phyloP scores from a whole-genome alignment of 2,329 filamentous ascomycete genomes.

The Penicillium sp. region DNA sequence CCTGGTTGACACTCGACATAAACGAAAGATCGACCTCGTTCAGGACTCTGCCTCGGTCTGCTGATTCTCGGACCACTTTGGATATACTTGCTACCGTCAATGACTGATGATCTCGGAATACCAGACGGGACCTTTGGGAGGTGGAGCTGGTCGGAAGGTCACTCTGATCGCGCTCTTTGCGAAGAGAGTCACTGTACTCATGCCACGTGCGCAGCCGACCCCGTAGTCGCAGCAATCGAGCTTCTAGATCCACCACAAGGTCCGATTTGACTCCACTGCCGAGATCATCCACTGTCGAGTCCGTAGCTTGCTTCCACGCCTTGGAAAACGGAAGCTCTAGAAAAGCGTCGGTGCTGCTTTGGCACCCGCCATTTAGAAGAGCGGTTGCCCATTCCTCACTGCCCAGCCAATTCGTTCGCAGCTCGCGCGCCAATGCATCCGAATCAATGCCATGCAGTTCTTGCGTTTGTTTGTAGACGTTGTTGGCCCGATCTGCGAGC shows the following conservation, averaged over 20 bases:
- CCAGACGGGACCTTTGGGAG: constrained; percentile 20
- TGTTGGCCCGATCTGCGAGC: constrained; percentile 44
- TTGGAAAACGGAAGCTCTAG: constrained; percentile 67
- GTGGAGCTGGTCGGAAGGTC: neutral
- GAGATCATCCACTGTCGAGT: constrained; percentile 53
- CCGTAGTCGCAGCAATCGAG: constrained; percentile 66
- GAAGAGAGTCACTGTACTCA: constrained; percentile 56
- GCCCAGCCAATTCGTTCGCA: constrained; percentile 75
- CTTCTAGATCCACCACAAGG: constrained; percentile 68
- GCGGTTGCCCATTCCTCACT: constrained; percentile 72
- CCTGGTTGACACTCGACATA: constrained; percentile 37
- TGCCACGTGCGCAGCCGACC: constrained; percentile 73
- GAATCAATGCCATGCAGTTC: constrained; percentile 41
- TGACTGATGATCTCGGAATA: constrained; percentile 41
- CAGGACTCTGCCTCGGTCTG: constrained; percentile 20
- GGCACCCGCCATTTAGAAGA: constrained; percentile 67
- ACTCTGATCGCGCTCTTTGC: constrained; percentile 16
- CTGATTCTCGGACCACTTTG: constrained; percentile 35
- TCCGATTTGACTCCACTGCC: constrained; percentile 27
- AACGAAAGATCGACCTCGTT: constrained; percentile 34
- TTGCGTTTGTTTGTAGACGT: constrained; percentile 19
- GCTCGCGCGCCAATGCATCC: constrained; percentile 46
- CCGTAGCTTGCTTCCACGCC: constrained; percentile 69
- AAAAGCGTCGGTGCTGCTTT: constrained; percentile 60
- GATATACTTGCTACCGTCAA: constrained; percentile 42